Percentiles rank a stretch among this genome's conserved stretches.
phyloP scores from a whole-genome alignment of 2,329 filamentous ascomycete genomes.

The Xylaria sp. region DNA sequence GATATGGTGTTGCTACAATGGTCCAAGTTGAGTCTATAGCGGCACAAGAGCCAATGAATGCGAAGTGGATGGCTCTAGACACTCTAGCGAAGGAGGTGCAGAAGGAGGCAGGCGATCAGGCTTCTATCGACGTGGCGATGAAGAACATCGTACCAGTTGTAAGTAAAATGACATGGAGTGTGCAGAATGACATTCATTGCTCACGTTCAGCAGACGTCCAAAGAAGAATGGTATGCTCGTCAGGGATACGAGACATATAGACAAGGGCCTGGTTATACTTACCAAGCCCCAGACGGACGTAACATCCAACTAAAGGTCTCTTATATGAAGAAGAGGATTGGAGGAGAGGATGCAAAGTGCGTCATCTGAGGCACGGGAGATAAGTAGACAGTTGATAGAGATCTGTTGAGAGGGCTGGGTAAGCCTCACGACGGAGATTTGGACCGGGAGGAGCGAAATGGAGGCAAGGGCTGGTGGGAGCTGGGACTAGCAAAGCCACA shows the following conservation, averaged over 20 bases:
- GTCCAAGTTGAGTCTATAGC: slow-evolving; percentile 43
- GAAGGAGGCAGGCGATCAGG: slow-evolving; percentile 32
- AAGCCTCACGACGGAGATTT: slow-evolving; percentile 15
- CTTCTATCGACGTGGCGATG: slow-evolving; percentile 36
- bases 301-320: slow-evolving; percentile 30
- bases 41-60: slow-evolving; percentile 41
- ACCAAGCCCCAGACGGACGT: slow-evolving; percentile 20
- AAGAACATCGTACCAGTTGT: slow-evolving; percentile 32
- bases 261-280: slow-evolving; percentile 29
- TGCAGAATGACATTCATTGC: slow-evolving; percentile 7
- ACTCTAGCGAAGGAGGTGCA: slow-evolving; percentile 42
- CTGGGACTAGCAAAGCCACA: slow-evolving; percentile 1
- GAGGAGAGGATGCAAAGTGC: slow-evolving; percentile 8
- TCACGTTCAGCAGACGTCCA: slow-evolving; percentile 31
- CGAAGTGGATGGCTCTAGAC: slow-evolving; percentile 45
- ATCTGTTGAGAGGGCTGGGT: background rate
- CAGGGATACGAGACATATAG: slow-evolving; percentile 37
- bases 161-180: slow-evolving; percentile 24
- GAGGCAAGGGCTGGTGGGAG: background rate
- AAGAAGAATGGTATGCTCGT: slow-evolving; percentile 38
- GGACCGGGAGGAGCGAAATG: slow-evolving; percentile 9
- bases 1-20: slow-evolving; percentile 47
- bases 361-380: slow-evolving; percentile 3
- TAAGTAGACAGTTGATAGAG: slow-evolving; percentile 6
- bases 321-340: slow-evolving; percentile 38